Conservation (phyloP, 1,284 basidiomycete species). For the Salmacisia buchloeana region DNA sequence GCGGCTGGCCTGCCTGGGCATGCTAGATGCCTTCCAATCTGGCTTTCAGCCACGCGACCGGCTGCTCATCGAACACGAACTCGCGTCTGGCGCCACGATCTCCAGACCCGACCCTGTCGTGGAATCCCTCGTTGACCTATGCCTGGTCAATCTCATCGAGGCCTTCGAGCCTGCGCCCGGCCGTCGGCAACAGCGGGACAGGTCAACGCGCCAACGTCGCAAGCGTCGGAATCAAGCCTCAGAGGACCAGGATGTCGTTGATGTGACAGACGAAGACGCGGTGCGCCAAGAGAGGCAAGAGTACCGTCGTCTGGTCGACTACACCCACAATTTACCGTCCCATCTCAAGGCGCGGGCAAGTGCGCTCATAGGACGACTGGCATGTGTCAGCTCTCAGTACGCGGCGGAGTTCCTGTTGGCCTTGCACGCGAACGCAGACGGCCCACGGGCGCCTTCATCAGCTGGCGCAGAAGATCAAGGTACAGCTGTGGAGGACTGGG, state of each 20-base stretch:
- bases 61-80: background rate
- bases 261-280: background rate
- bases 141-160: background rate
- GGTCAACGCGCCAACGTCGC: background rate
- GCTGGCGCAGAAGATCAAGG: background rate
- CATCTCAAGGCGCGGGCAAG: background rate
- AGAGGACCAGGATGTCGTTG: background rate
- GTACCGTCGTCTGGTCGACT: background rate
- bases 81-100: background rate
- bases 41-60: background rate
- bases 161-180: background rate
- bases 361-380: background rate
- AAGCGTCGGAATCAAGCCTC: too few relatives aligned
- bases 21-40: background rate
- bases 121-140: background rate
- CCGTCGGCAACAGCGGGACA: too few relatives aligned
- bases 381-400: background rate
- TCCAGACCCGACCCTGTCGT: too few relatives aligned
- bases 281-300: background rate
- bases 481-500: constrained; percentile 1
- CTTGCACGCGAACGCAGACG: too few relatives aligned
- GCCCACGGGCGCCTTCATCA: too few relatives aligned
- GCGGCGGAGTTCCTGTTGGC: background rate
- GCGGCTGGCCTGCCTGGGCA: background rate
- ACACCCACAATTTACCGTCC: background rate